Conservation (phyloP, 768 basidiomycete species). For the Sarcodon sp. region DNA sequence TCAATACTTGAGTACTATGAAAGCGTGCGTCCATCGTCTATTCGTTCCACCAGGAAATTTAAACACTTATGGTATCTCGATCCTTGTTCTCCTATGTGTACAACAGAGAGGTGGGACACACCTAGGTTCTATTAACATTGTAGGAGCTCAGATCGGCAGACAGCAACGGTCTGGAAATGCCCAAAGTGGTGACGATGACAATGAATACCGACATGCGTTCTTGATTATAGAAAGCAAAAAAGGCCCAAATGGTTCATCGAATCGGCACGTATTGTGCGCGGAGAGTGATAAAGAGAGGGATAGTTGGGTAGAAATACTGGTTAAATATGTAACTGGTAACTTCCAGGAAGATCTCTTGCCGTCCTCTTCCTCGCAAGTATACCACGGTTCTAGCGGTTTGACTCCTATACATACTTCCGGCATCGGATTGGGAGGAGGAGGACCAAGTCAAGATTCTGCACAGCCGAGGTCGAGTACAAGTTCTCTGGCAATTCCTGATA, state of each 20-base stretch:
- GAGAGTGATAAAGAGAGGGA: constrained; percentile 93
- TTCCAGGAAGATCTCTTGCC: constrained; percentile 57
- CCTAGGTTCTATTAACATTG: constrained; percentile 80
- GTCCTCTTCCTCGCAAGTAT: constrained; percentile 14
- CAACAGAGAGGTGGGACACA: constrained; percentile 62
- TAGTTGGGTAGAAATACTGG: constrained; percentile 88
- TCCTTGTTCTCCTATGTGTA: not conserved
- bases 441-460: constrained; percentile 8
- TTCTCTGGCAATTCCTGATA: constrained; percentile 29
- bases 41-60: constrained; percentile 2
- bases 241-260: constrained; percentile 45
- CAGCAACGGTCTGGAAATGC: constrained; percentile 59
- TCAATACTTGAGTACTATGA: constrained; percentile 92
- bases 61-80: not conserved
- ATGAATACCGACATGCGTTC: constrained; percentile 94
- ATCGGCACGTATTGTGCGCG: constrained; percentile 89
- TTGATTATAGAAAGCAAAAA: constrained; percentile 87
- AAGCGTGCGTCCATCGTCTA: constrained; percentile 46
- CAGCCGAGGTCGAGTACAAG: constrained; percentile 48
- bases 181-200: constrained; percentile 62
- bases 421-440: not conserved
- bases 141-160: constrained; percentile 92
- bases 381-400: not conserved
- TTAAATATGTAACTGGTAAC: constrained; percentile 73
- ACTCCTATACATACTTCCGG: not conserved